phyloP scores from a whole-genome alignment of 2,329 filamentous ascomycete species.

The Xylaria sp. region DNA sequence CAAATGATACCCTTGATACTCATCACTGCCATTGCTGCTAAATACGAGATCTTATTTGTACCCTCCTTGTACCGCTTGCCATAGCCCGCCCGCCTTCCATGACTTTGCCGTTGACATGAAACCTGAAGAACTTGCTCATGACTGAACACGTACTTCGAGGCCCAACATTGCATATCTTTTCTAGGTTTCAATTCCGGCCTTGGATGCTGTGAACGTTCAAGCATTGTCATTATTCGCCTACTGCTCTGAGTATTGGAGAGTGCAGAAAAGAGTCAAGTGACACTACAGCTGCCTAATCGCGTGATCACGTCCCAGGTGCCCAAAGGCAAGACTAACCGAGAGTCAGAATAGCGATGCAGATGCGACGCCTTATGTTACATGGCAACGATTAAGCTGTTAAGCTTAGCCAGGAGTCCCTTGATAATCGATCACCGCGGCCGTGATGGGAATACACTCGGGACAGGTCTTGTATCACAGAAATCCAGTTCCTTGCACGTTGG shows the following conservation, averaged over 20 bases:
- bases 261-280: not conserved
- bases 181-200: conserved; percentile 29
- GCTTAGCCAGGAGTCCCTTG: not conserved
- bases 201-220: not conserved
- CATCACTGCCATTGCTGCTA: conserved; percentile 27
- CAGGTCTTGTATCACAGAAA: not conserved
- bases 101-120: not conserved
- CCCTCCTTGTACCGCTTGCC: not conserved
- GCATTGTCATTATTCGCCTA: not conserved
- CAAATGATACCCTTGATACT: conserved; percentile 29
- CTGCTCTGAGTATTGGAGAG: conserved; percentile 1
- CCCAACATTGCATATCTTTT: not conserved
- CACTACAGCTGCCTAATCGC: conserved; percentile 1
- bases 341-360: not conserved
- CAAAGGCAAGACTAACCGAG: conserved; percentile 8
- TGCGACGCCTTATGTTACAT: conserved; percentile 5
- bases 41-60: conserved; percentile 1
- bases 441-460: not conserved
- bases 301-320: not conserved
- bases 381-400: not conserved
- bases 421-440: not conserved
- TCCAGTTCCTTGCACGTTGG: too few relatives aligned
- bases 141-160: not conserved
- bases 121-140: not conserved
- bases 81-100: not conserved